phyloP scores from a whole-genome alignment of 2,329 filamentous ascomycete species.

The Capronia epimyces region DNA sequence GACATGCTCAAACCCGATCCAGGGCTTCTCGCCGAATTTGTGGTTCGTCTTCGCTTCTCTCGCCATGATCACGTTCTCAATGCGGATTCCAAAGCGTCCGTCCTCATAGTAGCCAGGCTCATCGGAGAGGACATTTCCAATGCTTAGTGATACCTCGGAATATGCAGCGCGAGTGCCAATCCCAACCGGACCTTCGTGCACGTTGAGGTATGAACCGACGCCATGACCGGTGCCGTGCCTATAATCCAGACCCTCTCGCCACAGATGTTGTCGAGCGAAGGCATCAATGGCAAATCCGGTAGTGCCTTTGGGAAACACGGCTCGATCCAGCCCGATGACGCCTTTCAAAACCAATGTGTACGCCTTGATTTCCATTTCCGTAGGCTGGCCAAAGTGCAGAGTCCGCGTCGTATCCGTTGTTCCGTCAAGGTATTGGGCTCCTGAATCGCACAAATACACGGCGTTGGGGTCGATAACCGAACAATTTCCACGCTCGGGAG shows the following conservation, averaged over 20 bases:
- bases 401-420: conserved; percentile 95
- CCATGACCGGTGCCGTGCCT: conserved; percentile 95
- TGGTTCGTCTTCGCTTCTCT: conserved; percentile 80
- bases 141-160: conserved; percentile 77
- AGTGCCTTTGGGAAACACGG: conserved; percentile 89
- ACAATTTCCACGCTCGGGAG: conserved; percentile 76
- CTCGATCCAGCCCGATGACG: conserved; percentile 79
- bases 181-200: conserved; percentile 94
- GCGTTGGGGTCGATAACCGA: conserved; percentile 74
- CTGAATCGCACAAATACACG: conserved; percentile 94
- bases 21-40: conserved; percentile 89
- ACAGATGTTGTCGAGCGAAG: conserved; percentile 83
- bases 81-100: conserved; percentile 86
- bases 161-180: conserved; percentile 90
- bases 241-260: conserved; percentile 90
- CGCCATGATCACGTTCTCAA: conserved; percentile 92
- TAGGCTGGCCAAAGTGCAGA: conserved; percentile 81
- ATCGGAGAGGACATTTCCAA: conserved; percentile 94
- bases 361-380: conserved; percentile 74
- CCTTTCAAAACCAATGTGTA: conserved; percentile 95
- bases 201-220: conserved; percentile 90
- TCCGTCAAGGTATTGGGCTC: conserved; percentile 91
- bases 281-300: conserved; percentile 87
- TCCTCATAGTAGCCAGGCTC: conserved; percentile 98
- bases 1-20: conserved; percentile 90